These are phyloP conservation scores for Fusarium verrucosum DNA, from an alignment of 2,329 filamentous ascomycete genomes.

Conservation along the genomic window DNA sequence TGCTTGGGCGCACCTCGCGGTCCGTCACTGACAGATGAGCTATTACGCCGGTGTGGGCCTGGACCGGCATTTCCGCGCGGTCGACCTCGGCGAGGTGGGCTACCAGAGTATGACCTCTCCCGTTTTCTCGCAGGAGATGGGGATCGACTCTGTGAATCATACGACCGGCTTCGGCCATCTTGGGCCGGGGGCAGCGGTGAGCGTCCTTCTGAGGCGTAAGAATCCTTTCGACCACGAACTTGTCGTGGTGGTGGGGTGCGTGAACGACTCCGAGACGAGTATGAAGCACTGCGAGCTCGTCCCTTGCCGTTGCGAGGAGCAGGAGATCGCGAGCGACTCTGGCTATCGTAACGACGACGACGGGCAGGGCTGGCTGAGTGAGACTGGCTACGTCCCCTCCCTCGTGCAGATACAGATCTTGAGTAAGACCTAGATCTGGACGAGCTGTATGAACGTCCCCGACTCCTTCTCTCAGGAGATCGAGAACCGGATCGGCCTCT, in stretches of 20 bases:
- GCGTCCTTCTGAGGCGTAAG: conserved; percentile 35
- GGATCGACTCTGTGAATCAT: conserved; percentile 39
- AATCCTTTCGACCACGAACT: conserved; percentile 33
- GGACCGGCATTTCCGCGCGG: conserved; percentile 31
- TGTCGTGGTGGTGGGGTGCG: conserved; percentile 40
- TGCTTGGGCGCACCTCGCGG: conserved; percentile 39
- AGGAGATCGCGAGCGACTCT: conserved; percentile 46
- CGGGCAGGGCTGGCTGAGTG: conserved; percentile 47
- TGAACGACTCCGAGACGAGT: conserved; percentile 48
- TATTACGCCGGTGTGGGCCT: conserved; percentile 43
- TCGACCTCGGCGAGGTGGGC: conserved; percentile 39
- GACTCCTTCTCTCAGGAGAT: conserved; percentile 41
- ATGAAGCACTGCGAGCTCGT: conserved; percentile 44
- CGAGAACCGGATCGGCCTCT: conserved; percentile 45
- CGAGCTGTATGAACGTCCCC: conserved; percentile 42
- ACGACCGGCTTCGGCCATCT: conserved; percentile 37
- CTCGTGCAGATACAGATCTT: conserved; percentile 49
- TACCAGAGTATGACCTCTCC: conserved; percentile 33
- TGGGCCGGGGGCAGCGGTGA: conserved; percentile 37
- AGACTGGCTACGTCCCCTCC: conserved; percentile 39
- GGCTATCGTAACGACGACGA: conserved; percentile 38
- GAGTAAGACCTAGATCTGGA: conserved; percentile 59
- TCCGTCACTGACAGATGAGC: conserved; percentile 48
- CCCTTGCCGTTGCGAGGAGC: conserved; percentile 42
- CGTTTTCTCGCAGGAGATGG: conserved; percentile 36